Base-by-base conservation (phyloP, 2,329 filamentous ascomycete species). In the Neofusicoccum laricinum region DNA sequence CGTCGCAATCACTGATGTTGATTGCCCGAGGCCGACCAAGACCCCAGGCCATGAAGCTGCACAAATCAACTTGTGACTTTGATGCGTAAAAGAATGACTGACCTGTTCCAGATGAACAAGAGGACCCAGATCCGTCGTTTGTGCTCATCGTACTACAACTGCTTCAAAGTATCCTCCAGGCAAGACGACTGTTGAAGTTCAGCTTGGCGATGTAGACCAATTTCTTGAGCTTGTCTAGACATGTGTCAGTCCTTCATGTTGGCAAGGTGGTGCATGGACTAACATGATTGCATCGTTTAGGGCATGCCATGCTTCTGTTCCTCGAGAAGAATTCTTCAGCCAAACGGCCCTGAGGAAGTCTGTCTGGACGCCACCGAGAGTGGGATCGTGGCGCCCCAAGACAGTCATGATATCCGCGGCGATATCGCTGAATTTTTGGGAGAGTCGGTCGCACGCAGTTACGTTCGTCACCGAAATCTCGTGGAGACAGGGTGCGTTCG, bases 51-150 rank as follows among this genome's bases (percentile, higher is more conserved):
- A 58, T 58, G 25, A 58, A 58, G 14, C 53, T 58, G n/a, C 5
- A 45, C 11, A 2, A 15, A n/a, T 58, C 12, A 58, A 38, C 40
- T 12, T 17, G 11, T n/a, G 12, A 15, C 3, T 11, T 5, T 6
- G 21, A 17, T 12, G 8, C 30, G 6, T 11, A 3, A 4, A 12
- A 15, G 15, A 12, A 10, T 12, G 32, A 34, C 53, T 43, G n/a
- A 58, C 53, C 53, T 45, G 53, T 58, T 34, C 53, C 53, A 58
- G 12, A 17, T n/a, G 53, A 58, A 58, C 17, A 58, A 15, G n/a
- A 58, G 3, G n/a, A 58, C 21, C 53, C 53, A 58, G 25, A 58
- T 43, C 15, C 53, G 38, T 45, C 53, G 21, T 17, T 58, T 58
- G 15, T 58, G 53, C 40, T 58, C 53, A 11, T 58, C 53, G 15